Conservation (phyloP, 75 land plant genomes). For the Pinus albicaulis region DNA sequence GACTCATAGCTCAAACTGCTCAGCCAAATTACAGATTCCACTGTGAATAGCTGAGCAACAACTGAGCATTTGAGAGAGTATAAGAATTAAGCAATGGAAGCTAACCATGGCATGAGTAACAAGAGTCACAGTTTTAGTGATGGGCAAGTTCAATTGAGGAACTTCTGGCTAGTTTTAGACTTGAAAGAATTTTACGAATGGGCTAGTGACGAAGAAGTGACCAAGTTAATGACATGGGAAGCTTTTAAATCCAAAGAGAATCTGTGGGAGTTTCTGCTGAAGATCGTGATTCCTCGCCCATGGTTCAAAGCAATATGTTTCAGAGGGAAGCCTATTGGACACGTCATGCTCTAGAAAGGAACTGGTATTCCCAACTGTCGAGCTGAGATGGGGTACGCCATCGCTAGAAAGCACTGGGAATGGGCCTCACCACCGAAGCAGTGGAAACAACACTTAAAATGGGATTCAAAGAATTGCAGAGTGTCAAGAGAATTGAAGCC, state of each 20-base stretch:
- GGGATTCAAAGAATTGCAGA: constrained; percentile 34
- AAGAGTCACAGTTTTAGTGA: too few species aligned
- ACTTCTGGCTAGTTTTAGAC: not conserved
- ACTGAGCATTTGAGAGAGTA: too few species aligned
- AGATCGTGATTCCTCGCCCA: constrained; percentile 31
- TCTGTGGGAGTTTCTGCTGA: constrained; percentile 18
- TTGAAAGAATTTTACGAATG: not conserved
- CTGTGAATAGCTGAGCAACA: too few species aligned
- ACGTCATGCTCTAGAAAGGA: not conserved
- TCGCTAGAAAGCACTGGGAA: constrained; percentile 48
- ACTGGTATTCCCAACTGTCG: not conserved
- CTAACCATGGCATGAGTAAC: not conserved
- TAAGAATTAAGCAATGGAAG: too few species aligned
- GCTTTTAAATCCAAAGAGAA: constrained; percentile 24
- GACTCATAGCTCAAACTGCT: too few species aligned
- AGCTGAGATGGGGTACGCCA: constrained; percentile 41
- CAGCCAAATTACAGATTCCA: too few species aligned
- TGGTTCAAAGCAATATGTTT: constrained; percentile 56
- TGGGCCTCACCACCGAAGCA: constrained; percentile 43
- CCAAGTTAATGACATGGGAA: constrained; percentile 26
- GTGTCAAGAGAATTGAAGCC: constrained; percentile 42
- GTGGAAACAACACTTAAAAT: constrained; percentile 23
- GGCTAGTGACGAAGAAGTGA: constrained; percentile 17
- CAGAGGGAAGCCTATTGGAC: not conserved
- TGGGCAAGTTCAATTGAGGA: not conserved